Evolutionary conservation across 306 rosid species (phyloP).

Genomic region (Malus asiatica): DNA sequence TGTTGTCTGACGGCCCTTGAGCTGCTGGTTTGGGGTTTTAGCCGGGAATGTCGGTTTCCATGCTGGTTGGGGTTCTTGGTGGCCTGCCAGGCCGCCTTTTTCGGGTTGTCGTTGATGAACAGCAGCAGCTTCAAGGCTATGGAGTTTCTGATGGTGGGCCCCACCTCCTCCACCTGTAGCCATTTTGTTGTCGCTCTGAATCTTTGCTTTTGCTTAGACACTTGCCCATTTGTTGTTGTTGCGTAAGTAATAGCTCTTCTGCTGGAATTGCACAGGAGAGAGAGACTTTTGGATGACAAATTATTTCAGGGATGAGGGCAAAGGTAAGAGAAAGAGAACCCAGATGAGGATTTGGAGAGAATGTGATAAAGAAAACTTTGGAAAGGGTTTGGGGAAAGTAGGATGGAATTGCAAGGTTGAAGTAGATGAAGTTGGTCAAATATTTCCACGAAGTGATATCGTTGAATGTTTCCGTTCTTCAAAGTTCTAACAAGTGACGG

Average conservation of each 20-base stretch:
- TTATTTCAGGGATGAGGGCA: not conserved
- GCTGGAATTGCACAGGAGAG: not conserved
- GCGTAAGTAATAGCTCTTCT: not conserved
- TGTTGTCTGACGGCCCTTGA: slow-evolving; percentile 19
- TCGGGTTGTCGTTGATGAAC: slow-evolving; percentile 26
- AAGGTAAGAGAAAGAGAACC: not conserved
- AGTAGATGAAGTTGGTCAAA: slow-evolving; percentile 29
- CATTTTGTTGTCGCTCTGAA: slow-evolving; percentile 26
- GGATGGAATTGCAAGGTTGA: not conserved
- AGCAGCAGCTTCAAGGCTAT: slow-evolving; percentile 31
- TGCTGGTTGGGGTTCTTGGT: slow-evolving; percentile 16
- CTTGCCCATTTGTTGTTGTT: slow-evolving; percentile 35
- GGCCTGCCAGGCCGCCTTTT: slow-evolving; percentile 21
- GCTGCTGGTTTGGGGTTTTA: slow-evolving; percentile 27
- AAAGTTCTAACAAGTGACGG: not conserved
- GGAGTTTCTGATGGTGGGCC: slow-evolving; percentile 24
- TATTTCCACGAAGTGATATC: slow-evolving; percentile 4
- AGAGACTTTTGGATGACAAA: slow-evolving; percentile 23
- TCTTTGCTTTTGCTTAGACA: slow-evolving; percentile 48
- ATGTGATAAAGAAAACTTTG: not conserved
- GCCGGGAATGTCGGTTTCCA: slow-evolving; percentile 28
- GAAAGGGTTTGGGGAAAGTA: not conserved
- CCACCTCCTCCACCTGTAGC: slow-evolving; percentile 15
- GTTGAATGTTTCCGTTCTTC: slow-evolving; percentile 2
- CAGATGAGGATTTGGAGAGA: not conserved